Conservation (phyloP, 805 yeast species). For the Cyberlindnera maclurae region DNA sequence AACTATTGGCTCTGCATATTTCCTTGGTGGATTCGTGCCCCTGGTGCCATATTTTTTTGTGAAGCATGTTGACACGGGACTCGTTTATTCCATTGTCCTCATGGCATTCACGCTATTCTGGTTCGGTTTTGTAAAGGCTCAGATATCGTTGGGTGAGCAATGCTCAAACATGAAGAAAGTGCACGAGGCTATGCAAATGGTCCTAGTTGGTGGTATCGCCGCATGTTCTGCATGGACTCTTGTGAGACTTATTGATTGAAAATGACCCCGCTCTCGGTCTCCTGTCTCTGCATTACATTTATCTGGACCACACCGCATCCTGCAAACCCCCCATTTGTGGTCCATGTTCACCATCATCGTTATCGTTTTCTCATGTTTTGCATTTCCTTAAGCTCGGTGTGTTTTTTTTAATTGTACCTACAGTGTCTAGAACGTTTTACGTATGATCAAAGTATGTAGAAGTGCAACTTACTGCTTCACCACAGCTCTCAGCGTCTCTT, state of each 20-base stretch:
- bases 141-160: slow-evolving; percentile 76
- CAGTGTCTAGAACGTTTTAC: no score
- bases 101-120: slow-evolving; percentile 82
- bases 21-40: slow-evolving; percentile 90
- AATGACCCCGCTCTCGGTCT: background rate
- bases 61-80: slow-evolving; percentile 65
- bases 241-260: slow-evolving; percentile 65
- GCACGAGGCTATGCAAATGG: slow-evolving; percentile 85
- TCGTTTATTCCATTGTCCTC: slow-evolving; percentile 63
- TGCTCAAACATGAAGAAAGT: slow-evolving; percentile 54
- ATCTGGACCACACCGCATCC: background rate
- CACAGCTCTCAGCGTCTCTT: slow-evolving; percentile 18
- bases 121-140: slow-evolving; percentile 83
- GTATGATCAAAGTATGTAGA: background rate
- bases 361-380: background rate
- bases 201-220: slow-evolving; percentile 91
- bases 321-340: no score
- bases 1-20: slow-evolving; percentile 85
- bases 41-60: slow-evolving; percentile 87
- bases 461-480: slow-evolving; percentile 3
- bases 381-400: background rate
- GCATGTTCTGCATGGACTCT: slow-evolving; percentile 96
- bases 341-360: background rate
- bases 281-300: background rate
- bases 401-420: background rate